These are phyloP conservation scores for Cenchrus fungigraminus DNA, from an alignment of 176 grass and related monocot genomes.

Conservation along the genomic window DNA sequence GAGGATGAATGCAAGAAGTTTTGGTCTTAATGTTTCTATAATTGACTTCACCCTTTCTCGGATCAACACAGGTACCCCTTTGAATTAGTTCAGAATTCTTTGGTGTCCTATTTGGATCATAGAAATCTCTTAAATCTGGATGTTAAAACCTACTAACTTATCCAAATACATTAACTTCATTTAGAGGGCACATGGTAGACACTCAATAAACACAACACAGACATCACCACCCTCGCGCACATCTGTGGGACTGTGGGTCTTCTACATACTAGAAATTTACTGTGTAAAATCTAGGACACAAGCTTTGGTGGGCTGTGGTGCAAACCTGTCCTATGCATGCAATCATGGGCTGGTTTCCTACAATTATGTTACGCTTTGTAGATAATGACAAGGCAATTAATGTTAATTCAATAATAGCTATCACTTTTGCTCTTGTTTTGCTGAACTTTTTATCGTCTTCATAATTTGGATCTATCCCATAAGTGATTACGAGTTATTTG, in stretches of 20 bases:
- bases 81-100: not conserved
- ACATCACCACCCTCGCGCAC: not conserved
- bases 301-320: not conserved
- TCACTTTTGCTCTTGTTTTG: not conserved
- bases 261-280: not conserved
- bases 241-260: not conserved
- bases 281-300: not conserved
- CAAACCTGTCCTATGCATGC: not conserved
- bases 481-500: too few species aligned
- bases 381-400: not conserved
- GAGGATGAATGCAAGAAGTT: constrained; percentile 57
- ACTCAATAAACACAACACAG: not conserved
- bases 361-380: not conserved
- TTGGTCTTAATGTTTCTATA: constrained; percentile 76
- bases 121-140: constrained; percentile 12
- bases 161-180: constrained; percentile 3
- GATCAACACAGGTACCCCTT: constrained; percentile 76
- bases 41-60: constrained; percentile 97
- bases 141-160: not conserved
- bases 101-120: not conserved
- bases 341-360: not conserved
- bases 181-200: not conserved
- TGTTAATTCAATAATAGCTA: not conserved
- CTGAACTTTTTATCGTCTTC: not conserved
- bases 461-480: constrained; percentile 1